Percentiles rank a stretch among this genome's conserved stretches.
phyloP scores from a whole-genome alignment of 306 rosid genomes.

The Vigna hirtella region DNA sequence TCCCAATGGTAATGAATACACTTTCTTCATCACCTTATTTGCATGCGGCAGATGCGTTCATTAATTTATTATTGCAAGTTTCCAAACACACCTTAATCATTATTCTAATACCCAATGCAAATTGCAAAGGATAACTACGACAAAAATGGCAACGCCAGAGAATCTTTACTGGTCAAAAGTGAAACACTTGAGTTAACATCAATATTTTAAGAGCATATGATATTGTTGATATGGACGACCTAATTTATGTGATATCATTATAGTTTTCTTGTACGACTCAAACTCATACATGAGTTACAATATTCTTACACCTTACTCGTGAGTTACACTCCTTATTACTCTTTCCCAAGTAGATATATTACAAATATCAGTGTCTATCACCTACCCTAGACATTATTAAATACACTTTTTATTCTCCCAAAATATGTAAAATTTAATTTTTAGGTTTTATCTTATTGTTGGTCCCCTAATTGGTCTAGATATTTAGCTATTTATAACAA shows the following conservation, averaged over 20 bases:
- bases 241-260: slow-evolving; percentile 41
- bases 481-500: too few species aligned
- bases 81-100: slow-evolving; percentile 23
- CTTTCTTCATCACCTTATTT: background rate
- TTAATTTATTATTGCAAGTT: slow-evolving; percentile 22
- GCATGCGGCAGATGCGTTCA: slow-evolving; percentile 27
- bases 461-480: too few species aligned
- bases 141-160: slow-evolving; percentile 56
- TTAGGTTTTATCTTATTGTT: too few species aligned
- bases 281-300: slow-evolving; percentile 36
- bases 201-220: slow-evolving; percentile 50
- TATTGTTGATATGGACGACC: slow-evolving; percentile 38
- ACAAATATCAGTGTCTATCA: background rate
- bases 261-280: slow-evolving; percentile 43
- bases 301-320: slow-evolving; percentile 33
- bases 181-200: slow-evolving; percentile 47
- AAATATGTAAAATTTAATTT: too few species aligned
- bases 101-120: slow-evolving; percentile 33
- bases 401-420: background rate
- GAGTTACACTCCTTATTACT: background rate
- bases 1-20: background rate
- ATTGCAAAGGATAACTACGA: slow-evolving; percentile 45
- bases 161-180: slow-evolving; percentile 81
- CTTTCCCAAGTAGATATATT: background rate
- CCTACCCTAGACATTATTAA: background rate